Conservation (phyloP, 495 filamentous ascomycete genomes). For the Cercophora scortea region DNA sequence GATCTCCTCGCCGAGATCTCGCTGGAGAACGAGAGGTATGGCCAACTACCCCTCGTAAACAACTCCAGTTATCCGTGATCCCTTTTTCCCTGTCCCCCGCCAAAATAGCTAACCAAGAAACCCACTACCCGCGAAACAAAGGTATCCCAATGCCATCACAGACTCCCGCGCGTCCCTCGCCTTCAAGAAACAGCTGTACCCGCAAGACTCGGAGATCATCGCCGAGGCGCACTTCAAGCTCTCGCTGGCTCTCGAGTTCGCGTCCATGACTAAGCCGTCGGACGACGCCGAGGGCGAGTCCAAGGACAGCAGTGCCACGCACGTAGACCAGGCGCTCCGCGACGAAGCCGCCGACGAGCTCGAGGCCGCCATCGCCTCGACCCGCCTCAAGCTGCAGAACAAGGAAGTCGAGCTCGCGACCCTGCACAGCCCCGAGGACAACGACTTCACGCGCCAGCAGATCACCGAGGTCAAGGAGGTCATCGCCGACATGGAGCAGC, state of each 20-base stretch:
- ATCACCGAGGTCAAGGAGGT: conserved; percentile 83
- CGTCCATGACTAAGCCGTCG: conserved; percentile 60
- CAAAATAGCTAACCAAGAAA: conserved; percentile 13
- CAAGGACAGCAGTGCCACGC: conserved; percentile 2
- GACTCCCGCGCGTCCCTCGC: conserved; percentile 70
- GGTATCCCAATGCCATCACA: conserved; percentile 69
- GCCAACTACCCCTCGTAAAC: conserved; percentile 16
- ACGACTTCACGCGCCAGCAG: conserved; percentile 52
- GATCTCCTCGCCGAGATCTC: conserved; percentile 91
- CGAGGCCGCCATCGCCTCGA: conserved; percentile 75
- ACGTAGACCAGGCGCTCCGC: conserved; percentile 58
- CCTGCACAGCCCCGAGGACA: conserved; percentile 43
- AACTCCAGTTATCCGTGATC: not conserved
- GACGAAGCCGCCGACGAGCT: conserved; percentile 70
- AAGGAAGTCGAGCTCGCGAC: conserved; percentile 59
- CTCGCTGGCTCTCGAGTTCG: conserved; percentile 90
- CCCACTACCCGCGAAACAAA: conserved; percentile 11
- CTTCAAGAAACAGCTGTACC: conserved; percentile 68
- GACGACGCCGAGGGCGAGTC: conserved; percentile 36
- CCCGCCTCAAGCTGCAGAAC: conserved; percentile 61
- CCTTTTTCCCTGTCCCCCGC: conserved; percentile 2
- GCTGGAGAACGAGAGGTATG: conserved; percentile 71
- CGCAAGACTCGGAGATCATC: conserved; percentile 69
- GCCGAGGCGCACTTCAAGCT: conserved; percentile 95
- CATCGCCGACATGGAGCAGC: conserved; percentile 70